These are phyloP conservation scores for Aspergillus olivimuriae DNA, from an alignment of 495 filamentous ascomycete genomes.

Conservation along the genomic window DNA sequence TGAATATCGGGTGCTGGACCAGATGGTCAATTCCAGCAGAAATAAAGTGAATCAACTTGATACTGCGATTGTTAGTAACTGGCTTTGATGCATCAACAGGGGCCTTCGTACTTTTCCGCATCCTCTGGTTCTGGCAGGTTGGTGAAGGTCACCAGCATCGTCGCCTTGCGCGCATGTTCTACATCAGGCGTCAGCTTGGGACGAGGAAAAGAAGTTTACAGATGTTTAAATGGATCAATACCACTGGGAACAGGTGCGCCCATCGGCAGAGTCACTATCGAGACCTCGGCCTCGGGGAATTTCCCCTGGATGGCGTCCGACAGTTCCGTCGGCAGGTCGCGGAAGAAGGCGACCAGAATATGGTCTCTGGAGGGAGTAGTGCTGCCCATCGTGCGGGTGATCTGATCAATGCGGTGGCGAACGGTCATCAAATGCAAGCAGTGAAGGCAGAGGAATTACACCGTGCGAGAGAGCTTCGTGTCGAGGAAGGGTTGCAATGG, in stretches of 20 bases:
- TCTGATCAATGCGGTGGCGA: not conserved
- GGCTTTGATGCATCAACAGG: not conserved
- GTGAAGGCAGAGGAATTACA: no score
- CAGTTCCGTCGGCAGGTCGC: slow-evolving; percentile 3
- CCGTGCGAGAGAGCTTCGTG: no score
- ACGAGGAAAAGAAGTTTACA: not conserved
- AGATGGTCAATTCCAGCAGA: slow-evolving; percentile 72
- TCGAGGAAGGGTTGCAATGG: no score
- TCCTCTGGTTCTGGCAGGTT: slow-evolving; percentile 16
- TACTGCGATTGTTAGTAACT: no score
- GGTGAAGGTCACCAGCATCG: slow-evolving; percentile 11
- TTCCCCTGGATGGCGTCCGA: slow-evolving; percentile 6
- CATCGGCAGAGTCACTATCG: not conserved
- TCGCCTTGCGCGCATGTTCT: slow-evolving; percentile 13
- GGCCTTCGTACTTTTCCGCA: slow-evolving; percentile 10
- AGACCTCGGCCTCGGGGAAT: slow-evolving; percentile 12
- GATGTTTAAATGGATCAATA: not conserved
- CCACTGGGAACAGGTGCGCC: slow-evolving; percentile 12
- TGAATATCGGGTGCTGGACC: slow-evolving; percentile 55
- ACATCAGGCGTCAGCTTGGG: no score
- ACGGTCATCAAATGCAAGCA: no score
- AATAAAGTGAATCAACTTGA: slow-evolving; percentile 68
- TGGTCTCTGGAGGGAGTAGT: slow-evolving; percentile 9
- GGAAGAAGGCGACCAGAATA: slow-evolving; percentile 9
- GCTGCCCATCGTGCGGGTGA: slow-evolving; percentile 30